Conservation (phyloP, 1,139 yeast species). For the Dujonia santamariae region DNA sequence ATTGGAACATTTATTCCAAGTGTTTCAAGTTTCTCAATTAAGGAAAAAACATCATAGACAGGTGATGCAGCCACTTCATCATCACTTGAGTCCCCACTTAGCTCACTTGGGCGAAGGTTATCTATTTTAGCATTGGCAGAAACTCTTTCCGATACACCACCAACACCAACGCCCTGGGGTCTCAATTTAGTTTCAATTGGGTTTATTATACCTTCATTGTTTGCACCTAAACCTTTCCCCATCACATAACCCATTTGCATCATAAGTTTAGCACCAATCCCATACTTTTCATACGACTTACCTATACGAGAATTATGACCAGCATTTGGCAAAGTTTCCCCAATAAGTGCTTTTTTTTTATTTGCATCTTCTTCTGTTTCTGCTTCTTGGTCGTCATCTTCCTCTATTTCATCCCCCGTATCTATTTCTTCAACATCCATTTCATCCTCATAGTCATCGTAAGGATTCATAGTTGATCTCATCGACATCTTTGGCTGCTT, state of each 20-base stretch:
- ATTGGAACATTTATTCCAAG: constrained; percentile 28
- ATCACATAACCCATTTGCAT: constrained; percentile 82
- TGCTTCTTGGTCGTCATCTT: background rate
- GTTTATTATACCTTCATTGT: constrained; percentile 66
- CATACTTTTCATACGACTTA: constrained; percentile 41
- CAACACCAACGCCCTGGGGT: constrained; percentile 72
- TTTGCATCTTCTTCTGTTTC: background rate
- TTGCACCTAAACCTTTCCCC: constrained; percentile 79
- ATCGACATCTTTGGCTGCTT: constrained; percentile 2
- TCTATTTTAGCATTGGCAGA: background rate
- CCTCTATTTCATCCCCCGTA: background rate
- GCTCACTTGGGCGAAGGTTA: constrained; percentile 4
- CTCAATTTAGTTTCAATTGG: constrained; percentile 74
- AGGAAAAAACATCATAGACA: constrained; percentile 18
- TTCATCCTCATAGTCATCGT: constrained; percentile 9
- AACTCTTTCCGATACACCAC: constrained; percentile 47
- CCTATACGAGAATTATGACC: constrained; percentile 6
- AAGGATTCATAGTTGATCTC: no score
- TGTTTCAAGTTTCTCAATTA: constrained; percentile 24
- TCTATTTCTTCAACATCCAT: constrained; percentile 4
- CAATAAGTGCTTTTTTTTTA: background rate
- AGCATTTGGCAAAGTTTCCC: constrained; percentile 1
- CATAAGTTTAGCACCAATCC: constrained; percentile 81
- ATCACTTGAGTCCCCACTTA: constrained; percentile 15
- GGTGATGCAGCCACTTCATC: constrained; percentile 11